A percentile compares a stretch with the other conserved stretches of the same genome.
phyloP scores from a whole-genome alignment of 2,329 filamentous ascomycete species.

The Pezicula rhizophila region DNA sequence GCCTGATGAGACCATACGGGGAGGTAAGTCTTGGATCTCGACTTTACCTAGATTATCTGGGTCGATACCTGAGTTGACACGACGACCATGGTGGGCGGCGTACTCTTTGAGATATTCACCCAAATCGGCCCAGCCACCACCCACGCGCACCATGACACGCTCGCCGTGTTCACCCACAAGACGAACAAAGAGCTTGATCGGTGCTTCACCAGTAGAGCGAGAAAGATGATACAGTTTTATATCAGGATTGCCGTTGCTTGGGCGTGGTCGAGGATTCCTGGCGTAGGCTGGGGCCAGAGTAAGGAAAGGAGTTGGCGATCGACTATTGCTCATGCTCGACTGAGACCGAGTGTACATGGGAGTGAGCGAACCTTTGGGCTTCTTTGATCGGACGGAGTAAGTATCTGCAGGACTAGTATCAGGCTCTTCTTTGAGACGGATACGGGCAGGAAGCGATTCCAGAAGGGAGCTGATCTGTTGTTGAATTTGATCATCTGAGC shows the following conservation, averaged over 20 bases:
- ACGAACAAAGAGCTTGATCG: constrained; percentile 91
- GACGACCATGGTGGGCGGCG: constrained; percentile 82
- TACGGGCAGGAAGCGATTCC: constrained; percentile 70
- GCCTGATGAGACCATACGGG: constrained; percentile 23
- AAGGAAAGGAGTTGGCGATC: constrained; percentile 60
- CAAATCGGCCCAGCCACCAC: constrained; percentile 95
- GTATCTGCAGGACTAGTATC: constrained; percentile 26
- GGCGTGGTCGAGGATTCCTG: constrained; percentile 40
- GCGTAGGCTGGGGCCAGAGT: constrained; percentile 57
- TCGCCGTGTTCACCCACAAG: constrained; percentile 86
- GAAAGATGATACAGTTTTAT: constrained; percentile 92
- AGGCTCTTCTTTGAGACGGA: constrained; percentile 60
- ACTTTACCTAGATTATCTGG: constrained; percentile 42
- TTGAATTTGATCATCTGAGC: constrained; percentile 62
- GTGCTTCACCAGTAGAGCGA: constrained; percentile 73
- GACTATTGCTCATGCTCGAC: constrained; percentile 29
- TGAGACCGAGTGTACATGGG: constrained; percentile 16
- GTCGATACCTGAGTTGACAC: constrained; percentile 34
- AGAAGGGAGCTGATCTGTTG: constrained; percentile 76
- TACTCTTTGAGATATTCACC: constrained; percentile 94
- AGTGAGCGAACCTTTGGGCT: constrained; percentile 27
- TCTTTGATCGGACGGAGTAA: constrained; percentile 24
- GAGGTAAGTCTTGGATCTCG: constrained; percentile 50
- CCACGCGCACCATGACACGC: constrained; percentile 95
- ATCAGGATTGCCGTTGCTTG: constrained; percentile 55